Conservation (phyloP, 768 basidiomycete species). For the Zangia roseola region DNA sequence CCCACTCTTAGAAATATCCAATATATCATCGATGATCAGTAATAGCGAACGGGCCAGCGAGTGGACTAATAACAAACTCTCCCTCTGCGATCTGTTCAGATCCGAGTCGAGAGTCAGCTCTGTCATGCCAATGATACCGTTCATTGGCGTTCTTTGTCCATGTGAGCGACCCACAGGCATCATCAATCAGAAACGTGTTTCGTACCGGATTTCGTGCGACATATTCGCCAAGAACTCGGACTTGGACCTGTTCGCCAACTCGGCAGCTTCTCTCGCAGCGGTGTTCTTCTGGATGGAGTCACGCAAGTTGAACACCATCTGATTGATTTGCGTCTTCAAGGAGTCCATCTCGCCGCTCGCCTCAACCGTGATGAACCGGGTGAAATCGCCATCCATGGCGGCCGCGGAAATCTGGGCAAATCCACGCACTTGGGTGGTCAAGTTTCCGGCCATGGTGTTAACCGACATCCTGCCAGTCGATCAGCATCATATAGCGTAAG, state of each 20-base stretch:
- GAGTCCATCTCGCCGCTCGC: constrained; percentile 99
- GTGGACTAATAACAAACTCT: constrained; percentile 94
- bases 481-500: neutral
- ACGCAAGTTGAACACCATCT: constrained; percentile 97
- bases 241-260: constrained; percentile 96
- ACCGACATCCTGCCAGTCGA: constrained; percentile 70
- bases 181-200: constrained; percentile 10
- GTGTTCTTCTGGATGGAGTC: constrained; percentile 99
- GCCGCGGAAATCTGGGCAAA: constrained; percentile 99
- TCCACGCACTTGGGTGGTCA: constrained; percentile 98
- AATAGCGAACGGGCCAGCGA: constrained; percentile 89
- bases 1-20: constrained; percentile 99
- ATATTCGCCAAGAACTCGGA: constrained; percentile 99
- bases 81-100: constrained; percentile 89
- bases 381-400: constrained; percentile 98
- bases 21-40: constrained; percentile 97
- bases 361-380: constrained; percentile 98
- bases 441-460: constrained; percentile 95
- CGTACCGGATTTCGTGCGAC: constrained; percentile 92
- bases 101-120: constrained; percentile 96
- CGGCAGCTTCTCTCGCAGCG: constrained; percentile 93
- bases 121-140: constrained; percentile 99
- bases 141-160: constrained; percentile 90
- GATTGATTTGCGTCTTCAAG: constrained; percentile 97
- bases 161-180: constrained; percentile 9